A percentile compares a stretch with the other conserved stretches of the same genome.
These are phyloP conservation scores for Tilletia indica DNA, from an alignment of 1,284 basidiomycete species.

Conservation along the genomic window DNA sequence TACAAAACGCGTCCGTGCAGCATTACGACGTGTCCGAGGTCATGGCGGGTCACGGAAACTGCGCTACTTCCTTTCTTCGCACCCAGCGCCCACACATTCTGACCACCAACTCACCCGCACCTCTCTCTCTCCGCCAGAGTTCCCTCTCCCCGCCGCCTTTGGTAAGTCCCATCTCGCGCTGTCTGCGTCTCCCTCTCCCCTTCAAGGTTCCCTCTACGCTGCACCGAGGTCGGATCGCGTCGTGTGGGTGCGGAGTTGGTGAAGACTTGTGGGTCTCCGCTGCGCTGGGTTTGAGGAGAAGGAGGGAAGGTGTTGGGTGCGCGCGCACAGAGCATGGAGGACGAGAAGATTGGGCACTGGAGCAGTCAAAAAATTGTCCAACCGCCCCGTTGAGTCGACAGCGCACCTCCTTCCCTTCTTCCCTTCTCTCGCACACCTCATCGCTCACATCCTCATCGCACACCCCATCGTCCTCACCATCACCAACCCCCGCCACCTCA, in stretches of 20 bases:
- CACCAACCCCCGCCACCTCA: neutral
- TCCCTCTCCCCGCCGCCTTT: no score
- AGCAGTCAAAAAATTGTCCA: conserved; percentile 1
- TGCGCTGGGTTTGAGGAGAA: neutral
- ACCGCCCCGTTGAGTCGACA: neutral
- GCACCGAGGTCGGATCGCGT: neutral
- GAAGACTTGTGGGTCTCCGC: neutral
- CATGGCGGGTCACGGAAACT: no score
- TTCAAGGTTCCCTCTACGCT: no score
- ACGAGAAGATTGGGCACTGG: conserved; percentile 15
- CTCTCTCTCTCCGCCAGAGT: no score
- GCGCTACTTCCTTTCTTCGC: no score
- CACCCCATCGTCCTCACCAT: neutral
- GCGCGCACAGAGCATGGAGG: conserved; percentile 2
- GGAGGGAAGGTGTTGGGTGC: neutral
- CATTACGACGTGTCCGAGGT: no score
- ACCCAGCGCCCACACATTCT: no score
- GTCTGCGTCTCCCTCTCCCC: no score
- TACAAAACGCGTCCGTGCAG: no score
- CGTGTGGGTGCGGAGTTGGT: neutral
- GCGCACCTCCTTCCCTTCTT: conserved; percentile 1
- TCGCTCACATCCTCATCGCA: neutral
- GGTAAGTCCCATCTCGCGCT: no score
- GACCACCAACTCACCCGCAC: no score
- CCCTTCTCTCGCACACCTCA: neutral